Base-by-base conservation (phyloP, 129 eudicot genomes). In the Logfia minima region DNA sequence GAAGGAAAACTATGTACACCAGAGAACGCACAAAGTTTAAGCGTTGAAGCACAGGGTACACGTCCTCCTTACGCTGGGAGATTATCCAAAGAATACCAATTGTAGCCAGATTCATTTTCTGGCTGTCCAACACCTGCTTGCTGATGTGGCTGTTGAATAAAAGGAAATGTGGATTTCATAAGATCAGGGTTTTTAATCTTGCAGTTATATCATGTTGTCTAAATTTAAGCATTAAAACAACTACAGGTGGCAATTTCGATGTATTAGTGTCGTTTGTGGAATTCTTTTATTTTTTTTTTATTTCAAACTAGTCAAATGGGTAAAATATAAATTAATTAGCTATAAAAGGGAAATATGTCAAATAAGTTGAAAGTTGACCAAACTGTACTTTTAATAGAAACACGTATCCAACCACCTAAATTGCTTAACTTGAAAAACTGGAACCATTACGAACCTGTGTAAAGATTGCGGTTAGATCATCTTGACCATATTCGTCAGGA, bases 21-120 rank as follows among this genome's bases (percentile, higher is more conserved):
- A 59, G 13, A 71, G 16, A 59, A 59, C 14, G 60, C 55, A 62
- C 37, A 23, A 61, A 31, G 68, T 72, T 34, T 64, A 79, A 75
- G 39, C 23, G 72, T 64, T 45, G 10, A 58, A 35, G 66, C 65
- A 61, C 56, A 45, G 18, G 71, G 39, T 19, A 6, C 53, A 1
- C 31, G 19, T 32, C 70, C 23, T 75, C 41, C 31, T 80, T 86
- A 88, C 65, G 75, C 92, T 7, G 91, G 91, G 56, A 90, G 87
- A 70, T 88, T 87, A 80, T 90, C 98, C 85, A 84, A 74, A 53
- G 87, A 69, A 78, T 82, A 86, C 70, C 92, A 90, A 69, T 88
- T 88, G 75, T 83, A 83, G 56, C 82, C 85, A 43, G 84, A 85
- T 37, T 86, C 92, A 35, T 71, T 83, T 56, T 85, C 92, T 26